A percentile compares a stretch with the other conserved stretches of the same genome.
Conservation (phyloP, 495 filamentous ascomycete genomes). For the Daldinia decipiens region DNA sequence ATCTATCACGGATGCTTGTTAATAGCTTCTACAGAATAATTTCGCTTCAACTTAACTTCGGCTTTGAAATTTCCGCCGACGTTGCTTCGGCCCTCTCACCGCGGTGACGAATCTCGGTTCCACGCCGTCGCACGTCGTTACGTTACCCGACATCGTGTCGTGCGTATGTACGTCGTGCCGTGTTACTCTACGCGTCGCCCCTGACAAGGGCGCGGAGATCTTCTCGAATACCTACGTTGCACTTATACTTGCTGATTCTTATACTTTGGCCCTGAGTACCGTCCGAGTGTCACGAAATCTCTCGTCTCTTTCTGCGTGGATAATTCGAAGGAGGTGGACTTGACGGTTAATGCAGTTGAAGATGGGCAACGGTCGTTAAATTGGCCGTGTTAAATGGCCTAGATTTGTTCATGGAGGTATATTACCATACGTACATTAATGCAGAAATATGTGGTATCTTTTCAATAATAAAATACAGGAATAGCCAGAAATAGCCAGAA, state of each 20-base stretch:
- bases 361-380: neutral
- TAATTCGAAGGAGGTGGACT: neutral
- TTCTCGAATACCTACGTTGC: neutral
- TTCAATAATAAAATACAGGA: slow-evolving; percentile 32
- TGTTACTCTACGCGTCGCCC: slow-evolving; percentile 1
- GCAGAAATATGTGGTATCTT: slow-evolving; percentile 38
- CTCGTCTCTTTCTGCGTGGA: neutral
- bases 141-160: slow-evolving; percentile 3
- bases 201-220: neutral
- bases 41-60: neutral
- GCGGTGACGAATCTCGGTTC: slow-evolving; percentile 18
- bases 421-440: slow-evolving; percentile 1
- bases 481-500: slow-evolving; percentile 2
- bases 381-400: slow-evolving; percentile 10
- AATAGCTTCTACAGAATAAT: neutral
- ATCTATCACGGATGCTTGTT: too few relatives aligned
- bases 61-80: neutral
- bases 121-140: neutral
- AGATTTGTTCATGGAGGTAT: slow-evolving; percentile 2
- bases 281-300: neutral
- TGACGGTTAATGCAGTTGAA: neutral
- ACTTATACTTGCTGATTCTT: neutral
- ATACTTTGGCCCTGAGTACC: neutral
- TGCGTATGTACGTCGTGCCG: neutral
- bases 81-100: slow-evolving; percentile 2